Conservation (phyloP, 768 basidiomycete genomes). For the Rhizopogon roseolus region DNA sequence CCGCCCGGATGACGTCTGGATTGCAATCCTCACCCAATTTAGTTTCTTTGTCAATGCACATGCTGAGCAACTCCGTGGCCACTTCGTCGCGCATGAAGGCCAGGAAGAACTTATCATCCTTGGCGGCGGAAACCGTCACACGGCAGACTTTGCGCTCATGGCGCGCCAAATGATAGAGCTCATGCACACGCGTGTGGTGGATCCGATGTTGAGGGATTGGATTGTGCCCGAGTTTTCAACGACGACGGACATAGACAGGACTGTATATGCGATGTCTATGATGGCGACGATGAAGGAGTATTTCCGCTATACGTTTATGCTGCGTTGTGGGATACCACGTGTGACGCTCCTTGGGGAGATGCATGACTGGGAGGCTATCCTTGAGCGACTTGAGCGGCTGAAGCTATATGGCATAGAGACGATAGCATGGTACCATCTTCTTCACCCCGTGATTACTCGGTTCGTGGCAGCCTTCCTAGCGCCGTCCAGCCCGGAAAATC, state of each 20-base stretch:
- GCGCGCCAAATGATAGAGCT: conserved; percentile 17
- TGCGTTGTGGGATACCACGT: conserved; percentile 37
- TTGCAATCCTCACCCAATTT: conserved; percentile 30
- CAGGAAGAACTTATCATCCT: conserved; percentile 21
- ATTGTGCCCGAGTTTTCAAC: conserved; percentile 41
- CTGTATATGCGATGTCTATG: conserved; percentile 33
- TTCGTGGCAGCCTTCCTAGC: conserved; percentile 34
- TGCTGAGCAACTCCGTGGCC: conserved; percentile 26
- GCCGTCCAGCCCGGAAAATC: conserved; percentile 21
- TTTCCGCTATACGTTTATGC: conserved; percentile 28
- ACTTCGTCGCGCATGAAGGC: conserved; percentile 23
- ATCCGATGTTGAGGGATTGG: conserved; percentile 31
- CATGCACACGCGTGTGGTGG: conserved; percentile 17
- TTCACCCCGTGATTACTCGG: conserved; percentile 33
- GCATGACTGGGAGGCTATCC: conserved; percentile 35
- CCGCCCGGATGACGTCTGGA: conserved; percentile 48
- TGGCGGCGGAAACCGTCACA: conserved; percentile 11
- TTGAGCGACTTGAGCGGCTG: conserved; percentile 33
- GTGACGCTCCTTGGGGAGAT: conserved; percentile 40
- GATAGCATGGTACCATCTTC: conserved; percentile 35
- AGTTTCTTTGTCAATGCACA: conserved; percentile 36
- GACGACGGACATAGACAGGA: conserved; percentile 34
- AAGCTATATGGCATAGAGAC: conserved; percentile 32
- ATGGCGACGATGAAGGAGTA: conserved; percentile 39
- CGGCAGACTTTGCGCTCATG: conserved; percentile 28